phyloP scores from a whole-genome alignment of 768 basidiomycete genomes.

The Leucosporidium yakuticum region DNA sequence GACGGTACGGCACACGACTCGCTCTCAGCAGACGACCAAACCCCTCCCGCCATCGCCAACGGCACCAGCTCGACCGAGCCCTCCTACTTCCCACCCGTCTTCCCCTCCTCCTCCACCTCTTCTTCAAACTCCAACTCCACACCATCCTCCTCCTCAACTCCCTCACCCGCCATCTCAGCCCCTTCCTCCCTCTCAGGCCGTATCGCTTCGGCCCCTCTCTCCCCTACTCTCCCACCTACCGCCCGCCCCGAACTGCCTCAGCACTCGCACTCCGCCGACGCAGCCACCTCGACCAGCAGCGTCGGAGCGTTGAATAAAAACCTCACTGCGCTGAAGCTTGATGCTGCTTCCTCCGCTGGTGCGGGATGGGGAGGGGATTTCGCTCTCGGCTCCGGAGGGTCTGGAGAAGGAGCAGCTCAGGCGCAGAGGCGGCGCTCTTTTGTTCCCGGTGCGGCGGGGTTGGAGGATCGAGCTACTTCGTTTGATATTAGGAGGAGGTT shows the following conservation, averaged over 20 bases:
- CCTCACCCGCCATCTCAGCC: background rate
- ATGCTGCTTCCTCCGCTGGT: background rate
- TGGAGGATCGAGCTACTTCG: background rate
- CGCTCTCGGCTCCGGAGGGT: background rate
- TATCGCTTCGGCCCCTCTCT: background rate
- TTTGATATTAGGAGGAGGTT: conserved; percentile 8
- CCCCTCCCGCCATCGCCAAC: background rate
- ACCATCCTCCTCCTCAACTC: background rate
- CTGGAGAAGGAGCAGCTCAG: background rate
- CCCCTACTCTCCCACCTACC: background rate
- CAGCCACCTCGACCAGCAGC: background rate
- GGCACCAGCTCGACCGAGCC: conserved; percentile 2
- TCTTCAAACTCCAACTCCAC: background rate
- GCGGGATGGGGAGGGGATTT: background rate
- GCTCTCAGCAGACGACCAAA: background rate
- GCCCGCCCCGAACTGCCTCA: too few species aligned
- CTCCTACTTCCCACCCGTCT: conserved; percentile 27
- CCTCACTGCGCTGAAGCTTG: background rate
- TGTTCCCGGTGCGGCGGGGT: background rate
- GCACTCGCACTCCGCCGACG: too few species aligned
- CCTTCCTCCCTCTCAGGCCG: background rate
- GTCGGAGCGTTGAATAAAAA: background rate
- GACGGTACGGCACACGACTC: background rate
- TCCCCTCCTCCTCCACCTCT: background rate
- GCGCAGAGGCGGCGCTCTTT: background rate